Conservation (phyloP, 1,284 basidiomycete genomes). For the Marasmius sp. region DNA sequence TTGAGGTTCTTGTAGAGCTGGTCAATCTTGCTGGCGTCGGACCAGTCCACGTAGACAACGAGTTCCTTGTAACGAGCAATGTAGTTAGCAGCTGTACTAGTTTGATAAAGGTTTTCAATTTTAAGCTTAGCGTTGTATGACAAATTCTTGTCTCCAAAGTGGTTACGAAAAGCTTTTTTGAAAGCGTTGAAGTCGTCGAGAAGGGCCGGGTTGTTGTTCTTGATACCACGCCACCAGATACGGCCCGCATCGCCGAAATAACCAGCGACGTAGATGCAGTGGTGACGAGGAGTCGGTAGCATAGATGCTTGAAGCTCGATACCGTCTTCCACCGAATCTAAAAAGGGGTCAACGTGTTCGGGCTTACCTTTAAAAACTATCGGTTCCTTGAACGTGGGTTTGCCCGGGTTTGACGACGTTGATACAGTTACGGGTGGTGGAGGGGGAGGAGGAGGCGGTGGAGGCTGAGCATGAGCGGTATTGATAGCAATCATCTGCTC, state of each 20-base stretch:
- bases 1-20: not conserved
- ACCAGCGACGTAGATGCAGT: not conserved
- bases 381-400: too few species aligned
- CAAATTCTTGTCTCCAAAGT: not conserved
- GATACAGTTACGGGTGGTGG: too few species aligned
- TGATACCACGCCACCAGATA: not conserved
- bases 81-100: not conserved
- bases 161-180: not conserved
- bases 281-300: not conserved
- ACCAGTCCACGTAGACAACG: not conserved
- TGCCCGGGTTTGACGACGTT: too few species aligned
- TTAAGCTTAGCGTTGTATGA: not conserved
- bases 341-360: not conserved
- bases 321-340: not conserved
- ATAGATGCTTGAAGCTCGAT: not conserved
- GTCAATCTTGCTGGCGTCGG: not conserved
- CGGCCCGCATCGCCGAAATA: too few species aligned
- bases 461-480: too few species aligned
- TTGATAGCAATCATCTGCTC: too few species aligned
- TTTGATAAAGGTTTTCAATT: not conserved
- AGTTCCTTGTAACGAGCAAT: not conserved
- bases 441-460: too few species aligned
- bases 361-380: not conserved
- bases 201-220: not conserved
- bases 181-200: not conserved